Evolutionary conservation across 2,329 filamentous ascomycete species (phyloP), one percentile per base, ranked within the genome.

Genomic region (Aspergillus aculeatus): DNA sequence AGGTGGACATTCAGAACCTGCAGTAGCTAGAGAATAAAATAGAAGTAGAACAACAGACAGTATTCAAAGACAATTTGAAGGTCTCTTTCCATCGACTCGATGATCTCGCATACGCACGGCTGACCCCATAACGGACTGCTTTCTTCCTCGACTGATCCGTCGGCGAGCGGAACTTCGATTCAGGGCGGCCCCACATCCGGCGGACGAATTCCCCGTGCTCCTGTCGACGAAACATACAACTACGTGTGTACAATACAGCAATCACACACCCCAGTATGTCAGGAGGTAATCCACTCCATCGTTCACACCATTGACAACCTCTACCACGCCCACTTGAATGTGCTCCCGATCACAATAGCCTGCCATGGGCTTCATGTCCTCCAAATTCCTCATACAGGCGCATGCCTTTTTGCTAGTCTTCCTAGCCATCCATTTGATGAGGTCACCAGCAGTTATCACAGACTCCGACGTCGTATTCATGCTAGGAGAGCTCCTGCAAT

Each of bases 361-460:
- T 54, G 81, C 56, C 62, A 97, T 97, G 93, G 89, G 86, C 32
- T 81, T 96, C 74, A 84, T 97, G 70, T 92, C 91, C 2, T 87
- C 88, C 62, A 89, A 85, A 71, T 91, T 89, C 9, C 88, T 96
- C 75, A 89, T 97, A 68, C 89, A 90, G 68, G 88, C 87, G 55
- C 80, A 96, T 67, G 90, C 89, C 67, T 84, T 96, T 73, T 92
- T 95, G 80, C 91, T 96, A 78, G 77, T 96, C 65, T 91, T 90
- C 5, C 81, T 95, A 52, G 92, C 88, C 69, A 92, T 89, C 77
- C 91, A 95, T 80, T 89, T 97, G 78, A 82, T 96, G 69, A 89
- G 86, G 47, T 87, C 83, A 60, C 93, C 93, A 5, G 78, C 80
- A 62, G 82, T 84, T 48, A 82, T 97, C 68, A 86, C 90, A 52